Evolutionary conservation across 371 early-diverging fungal genomes (phyloP), one percentile per base, ranked within the genome.

Genomic region (Rhizomucor miehei): DNA sequence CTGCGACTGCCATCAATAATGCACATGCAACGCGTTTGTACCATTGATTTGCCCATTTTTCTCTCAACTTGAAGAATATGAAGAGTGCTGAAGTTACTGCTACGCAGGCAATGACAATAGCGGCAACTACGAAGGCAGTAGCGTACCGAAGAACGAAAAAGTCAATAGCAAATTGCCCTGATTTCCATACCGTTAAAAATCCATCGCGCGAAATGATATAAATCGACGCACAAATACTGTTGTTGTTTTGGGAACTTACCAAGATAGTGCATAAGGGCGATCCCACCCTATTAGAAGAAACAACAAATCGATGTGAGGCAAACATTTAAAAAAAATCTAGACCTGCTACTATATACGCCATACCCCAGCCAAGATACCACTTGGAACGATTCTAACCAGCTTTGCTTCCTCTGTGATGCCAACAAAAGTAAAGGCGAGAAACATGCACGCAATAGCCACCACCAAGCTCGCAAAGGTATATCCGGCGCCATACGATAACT

Each of bases 321-420:
- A 46, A 35, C 34, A 37, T 10, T 23, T 2, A 36, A 35, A n/a
- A n/a, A n/a, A n/a, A n/a, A n/a, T n/a, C n/a, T n/a, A n/a, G n/a
- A n/a, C n/a, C n/a, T n/a, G n/a, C n/a, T n/a, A n/a, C n/a, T n/a
- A 24, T 23, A 57, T 39, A 41, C 19, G 6, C 34, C 60, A 62
- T 73, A 77, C 77, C 41, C 77, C 77, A 40, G 67, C 77, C 24
- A 73, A 19, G 2, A 68, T 60, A 1, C 77, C 77, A 52, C 77
- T 71, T 9, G 63, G 60, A 24, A 71, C 23, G 21, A 73, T 73
- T 23, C 77, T 66, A 20, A 14, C 17, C 3, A 65, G 12, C 29
- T 54, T 54, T 0, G 64, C 77, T 41, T 73, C 63, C 51, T 77
- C 73, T 3, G 73, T 71, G 20, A 66, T 56, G 12, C 77, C 73